Percentiles rank a stretch among this genome's conserved stretches.
Evolutionary conservation across 2,329 filamentous ascomycete genomes (phyloP).

Genomic region (Phialocephala sp.): DNA sequence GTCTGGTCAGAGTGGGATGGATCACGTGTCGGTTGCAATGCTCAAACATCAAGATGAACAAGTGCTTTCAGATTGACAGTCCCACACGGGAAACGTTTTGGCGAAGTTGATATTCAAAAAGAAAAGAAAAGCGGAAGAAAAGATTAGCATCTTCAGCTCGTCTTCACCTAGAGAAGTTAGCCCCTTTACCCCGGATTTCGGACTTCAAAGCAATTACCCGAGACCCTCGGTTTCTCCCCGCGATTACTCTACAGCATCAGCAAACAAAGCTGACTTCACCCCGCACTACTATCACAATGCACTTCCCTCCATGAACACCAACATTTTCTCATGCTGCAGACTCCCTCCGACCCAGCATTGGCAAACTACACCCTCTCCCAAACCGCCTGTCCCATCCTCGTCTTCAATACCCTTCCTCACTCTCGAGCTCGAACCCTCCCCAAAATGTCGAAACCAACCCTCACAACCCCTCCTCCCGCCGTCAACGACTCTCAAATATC

Average conservation of each 20-base stretch:
- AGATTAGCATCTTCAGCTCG: too few relatives aligned
- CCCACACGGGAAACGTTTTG: too few relatives aligned
- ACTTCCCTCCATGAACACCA: conserved; percentile 1
- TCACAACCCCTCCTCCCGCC: conserved; percentile 32
- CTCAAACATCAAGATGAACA: too few relatives aligned
- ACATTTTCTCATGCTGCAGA: not conserved
- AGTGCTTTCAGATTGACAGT: too few relatives aligned
- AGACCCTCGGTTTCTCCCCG: conserved; percentile 6
- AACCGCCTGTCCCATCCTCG: conserved; percentile 27
- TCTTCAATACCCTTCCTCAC: conserved; percentile 19
- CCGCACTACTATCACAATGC: not conserved
- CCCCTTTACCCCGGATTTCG: not conserved
- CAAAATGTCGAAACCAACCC: conserved; percentile 18
- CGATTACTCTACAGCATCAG: not conserved
- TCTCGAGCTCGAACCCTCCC: conserved; percentile 7
- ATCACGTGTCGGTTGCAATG: too few relatives aligned
- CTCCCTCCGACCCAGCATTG: conserved; percentile 22
- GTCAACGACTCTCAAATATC: conserved; percentile 43
- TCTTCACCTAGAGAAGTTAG: too few relatives aligned
- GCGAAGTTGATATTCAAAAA: too few relatives aligned
- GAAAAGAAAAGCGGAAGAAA: too few relatives aligned
- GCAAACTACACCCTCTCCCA: conserved; percentile 24
- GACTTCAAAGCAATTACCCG: not conserved
- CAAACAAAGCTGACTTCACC: not conserved
- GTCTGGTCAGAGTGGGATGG: too few relatives aligned